phyloP scores from a whole-genome alignment of 2,329 filamentous ascomycete genomes.

The Penicillium sclerotiorum region DNA sequence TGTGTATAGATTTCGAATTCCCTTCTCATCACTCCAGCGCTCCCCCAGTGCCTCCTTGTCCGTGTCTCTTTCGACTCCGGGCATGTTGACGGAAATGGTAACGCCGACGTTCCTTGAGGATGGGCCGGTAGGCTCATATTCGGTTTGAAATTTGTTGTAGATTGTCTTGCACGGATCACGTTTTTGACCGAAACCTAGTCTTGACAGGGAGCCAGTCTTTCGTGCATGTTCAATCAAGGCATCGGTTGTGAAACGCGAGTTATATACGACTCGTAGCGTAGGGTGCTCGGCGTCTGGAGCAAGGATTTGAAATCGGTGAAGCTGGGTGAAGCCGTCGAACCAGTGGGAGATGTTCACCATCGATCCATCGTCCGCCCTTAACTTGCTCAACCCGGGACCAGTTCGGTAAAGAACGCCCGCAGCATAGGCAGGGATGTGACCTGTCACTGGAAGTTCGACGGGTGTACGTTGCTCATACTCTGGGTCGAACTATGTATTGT shows the following conservation, averaged over 20 bases:
- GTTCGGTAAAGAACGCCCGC: conserved; percentile 74
- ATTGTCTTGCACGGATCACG: conserved; percentile 73
- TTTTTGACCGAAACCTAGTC: conserved; percentile 69
- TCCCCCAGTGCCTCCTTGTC: conserved; percentile 22
- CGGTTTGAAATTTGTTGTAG: conserved; percentile 64
- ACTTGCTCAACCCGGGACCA: conserved; percentile 67
- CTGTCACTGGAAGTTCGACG: conserved; percentile 64
- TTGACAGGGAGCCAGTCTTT: conserved; percentile 58
- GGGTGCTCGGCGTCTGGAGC: conserved; percentile 37
- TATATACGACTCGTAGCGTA: conserved; percentile 62
- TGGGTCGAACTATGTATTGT: conserved; percentile 62
- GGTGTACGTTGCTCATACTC: conserved; percentile 68
- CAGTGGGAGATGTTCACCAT: conserved; percentile 69
- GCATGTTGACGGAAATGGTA: conserved; percentile 66
- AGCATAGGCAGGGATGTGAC: conserved; percentile 70
- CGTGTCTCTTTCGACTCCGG: conserved; percentile 50
- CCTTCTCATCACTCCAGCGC: conserved; percentile 35
- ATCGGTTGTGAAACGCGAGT: conserved; percentile 70
- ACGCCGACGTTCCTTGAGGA: conserved; percentile 68
- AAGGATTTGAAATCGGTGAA: conserved; percentile 72
- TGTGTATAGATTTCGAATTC: conserved; percentile 58
- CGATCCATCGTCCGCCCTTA: conserved; percentile 62
- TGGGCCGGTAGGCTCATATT: conserved; percentile 47
- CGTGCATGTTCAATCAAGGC: conserved; percentile 63
- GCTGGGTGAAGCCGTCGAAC: conserved; percentile 76